Evolutionary conservation across 345 rosid genomes (phyloP).

Genomic region (Jatropha curcas): DNA sequence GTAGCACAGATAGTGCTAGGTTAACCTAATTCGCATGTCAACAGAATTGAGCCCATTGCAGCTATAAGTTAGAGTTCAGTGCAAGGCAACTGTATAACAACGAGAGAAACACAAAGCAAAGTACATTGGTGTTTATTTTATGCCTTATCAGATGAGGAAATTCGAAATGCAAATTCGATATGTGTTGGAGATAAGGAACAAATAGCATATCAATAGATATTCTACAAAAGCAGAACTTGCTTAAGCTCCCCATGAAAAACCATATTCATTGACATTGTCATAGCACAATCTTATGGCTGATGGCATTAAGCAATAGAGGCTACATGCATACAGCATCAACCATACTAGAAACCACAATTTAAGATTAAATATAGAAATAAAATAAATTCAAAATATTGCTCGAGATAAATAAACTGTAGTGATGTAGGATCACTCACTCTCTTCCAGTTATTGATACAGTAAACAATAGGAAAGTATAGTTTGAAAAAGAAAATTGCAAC

Average conservation of each 20-base stretch:
- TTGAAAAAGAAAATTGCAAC: slow-evolving; percentile 34
- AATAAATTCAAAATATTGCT: background rate
- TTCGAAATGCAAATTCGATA: too few species aligned
- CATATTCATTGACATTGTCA: background rate
- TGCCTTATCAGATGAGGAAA: background rate
- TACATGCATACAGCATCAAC: background rate
- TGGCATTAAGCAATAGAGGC: background rate
- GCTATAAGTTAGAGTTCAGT: background rate
- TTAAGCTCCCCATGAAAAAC: background rate
- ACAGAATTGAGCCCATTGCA: background rate
- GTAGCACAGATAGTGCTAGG: background rate
- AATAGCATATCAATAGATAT: too few species aligned
- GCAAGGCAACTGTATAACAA: background rate
- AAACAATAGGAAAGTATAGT: background rate
- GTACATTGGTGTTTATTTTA: background rate
- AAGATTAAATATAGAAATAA: background rate
- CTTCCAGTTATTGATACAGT: background rate
- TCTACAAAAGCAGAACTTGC: too few species aligned
- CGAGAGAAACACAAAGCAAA: background rate
- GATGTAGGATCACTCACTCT: background rate
- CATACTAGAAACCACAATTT: background rate
- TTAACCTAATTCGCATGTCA: slow-evolving; percentile 7
- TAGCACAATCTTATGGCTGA: background rate
- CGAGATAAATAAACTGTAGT: background rate
- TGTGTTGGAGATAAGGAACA: too few species aligned